Evolutionary conservation across 2,329 filamentous ascomycete species (phyloP).

Genomic region (Aspergillus chevalieri): DNA sequence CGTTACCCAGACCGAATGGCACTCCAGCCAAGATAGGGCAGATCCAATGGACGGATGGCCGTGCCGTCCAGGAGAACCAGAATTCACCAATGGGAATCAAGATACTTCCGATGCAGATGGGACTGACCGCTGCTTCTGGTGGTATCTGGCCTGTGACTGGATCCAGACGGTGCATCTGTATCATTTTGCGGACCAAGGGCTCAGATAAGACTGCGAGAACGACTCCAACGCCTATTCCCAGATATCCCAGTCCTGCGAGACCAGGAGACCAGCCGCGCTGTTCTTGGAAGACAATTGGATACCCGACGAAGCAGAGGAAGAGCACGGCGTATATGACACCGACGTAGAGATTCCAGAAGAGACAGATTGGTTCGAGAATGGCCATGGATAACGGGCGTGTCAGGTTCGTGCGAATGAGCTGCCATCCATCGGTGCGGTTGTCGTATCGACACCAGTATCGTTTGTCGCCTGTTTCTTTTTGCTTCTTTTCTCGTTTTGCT

Average conservation of each 20-base stretch:
- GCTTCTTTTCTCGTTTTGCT: constrained; percentile 52
- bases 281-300: constrained; percentile 68
- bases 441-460: constrained; percentile 70
- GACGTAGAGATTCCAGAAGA: constrained; percentile 59
- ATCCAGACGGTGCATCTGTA: constrained; percentile 62
- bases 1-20: background rate
- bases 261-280: constrained; percentile 65
- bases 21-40: constrained; percentile 39
- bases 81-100: constrained; percentile 67
- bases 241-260: constrained; percentile 64
- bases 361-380: constrained; percentile 66
- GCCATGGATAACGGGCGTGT: constrained; percentile 62
- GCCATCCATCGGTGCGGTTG: constrained; percentile 48
- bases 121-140: constrained; percentile 69
- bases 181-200: constrained; percentile 63
- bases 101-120: constrained; percentile 66
- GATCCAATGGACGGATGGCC: constrained; percentile 65
- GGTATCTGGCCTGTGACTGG: constrained; percentile 48
- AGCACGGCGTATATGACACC: constrained; percentile 72
- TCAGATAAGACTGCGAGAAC: constrained; percentile 44
- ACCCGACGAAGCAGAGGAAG: constrained; percentile 76
- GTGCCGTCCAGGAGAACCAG: constrained; percentile 74
- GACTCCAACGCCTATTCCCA: constrained; percentile 50
- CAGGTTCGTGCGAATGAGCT: constrained; percentile 61
- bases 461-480: constrained; percentile 38